Conservation (phyloP, 371 early-diverging fungal species). For the Encephalitozoon intestinalis region DNA sequence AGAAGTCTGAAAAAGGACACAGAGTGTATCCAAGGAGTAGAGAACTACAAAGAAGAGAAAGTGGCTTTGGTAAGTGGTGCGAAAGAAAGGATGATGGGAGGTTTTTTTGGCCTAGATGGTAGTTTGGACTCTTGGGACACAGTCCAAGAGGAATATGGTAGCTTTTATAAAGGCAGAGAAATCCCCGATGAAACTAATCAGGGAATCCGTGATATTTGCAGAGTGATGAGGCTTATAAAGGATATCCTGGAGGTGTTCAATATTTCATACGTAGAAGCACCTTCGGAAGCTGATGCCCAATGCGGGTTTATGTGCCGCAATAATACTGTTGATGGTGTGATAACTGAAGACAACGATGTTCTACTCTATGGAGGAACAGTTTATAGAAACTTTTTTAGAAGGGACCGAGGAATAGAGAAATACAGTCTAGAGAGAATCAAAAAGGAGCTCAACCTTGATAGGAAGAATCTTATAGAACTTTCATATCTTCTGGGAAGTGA, state of each 20-base stretch:
- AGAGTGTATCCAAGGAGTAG: not conserved
- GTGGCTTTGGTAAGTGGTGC: not conserved
- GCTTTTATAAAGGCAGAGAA: not conserved
- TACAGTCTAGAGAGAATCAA: conserved; percentile 67
- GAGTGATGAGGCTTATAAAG: conserved; percentile 6
- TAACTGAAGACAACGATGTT: conserved; percentile 95
- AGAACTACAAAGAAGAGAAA: not conserved
- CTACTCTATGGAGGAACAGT: conserved; percentile 83
- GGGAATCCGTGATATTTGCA: not conserved
- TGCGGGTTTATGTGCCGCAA: conserved; percentile 71
- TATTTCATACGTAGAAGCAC: conserved; percentile 80
- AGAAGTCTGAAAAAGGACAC: not conserved
- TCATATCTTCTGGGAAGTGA: conserved; percentile 88
- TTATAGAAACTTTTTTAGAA: conserved; percentile 86
- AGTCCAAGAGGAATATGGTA: not conserved
- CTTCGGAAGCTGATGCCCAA: conserved; percentile 91
- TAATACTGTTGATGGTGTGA: conserved; percentile 79
- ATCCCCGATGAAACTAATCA: not conserved
- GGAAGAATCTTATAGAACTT: conserved; percentile 70
- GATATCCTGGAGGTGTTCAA: conserved; percentile 77
- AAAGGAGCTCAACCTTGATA: conserved; percentile 65
- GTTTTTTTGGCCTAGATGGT: not conserved
- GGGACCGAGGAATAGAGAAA: conserved; percentile 68
- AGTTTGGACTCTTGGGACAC: not conserved
- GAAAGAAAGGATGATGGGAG: not conserved